Percentiles rank a stretch among this genome's conserved stretches.
These are phyloP conservation scores for Trypethelium eluteriae DNA, from an alignment of 495 filamentous ascomycete species.

Conservation along the genomic window DNA sequence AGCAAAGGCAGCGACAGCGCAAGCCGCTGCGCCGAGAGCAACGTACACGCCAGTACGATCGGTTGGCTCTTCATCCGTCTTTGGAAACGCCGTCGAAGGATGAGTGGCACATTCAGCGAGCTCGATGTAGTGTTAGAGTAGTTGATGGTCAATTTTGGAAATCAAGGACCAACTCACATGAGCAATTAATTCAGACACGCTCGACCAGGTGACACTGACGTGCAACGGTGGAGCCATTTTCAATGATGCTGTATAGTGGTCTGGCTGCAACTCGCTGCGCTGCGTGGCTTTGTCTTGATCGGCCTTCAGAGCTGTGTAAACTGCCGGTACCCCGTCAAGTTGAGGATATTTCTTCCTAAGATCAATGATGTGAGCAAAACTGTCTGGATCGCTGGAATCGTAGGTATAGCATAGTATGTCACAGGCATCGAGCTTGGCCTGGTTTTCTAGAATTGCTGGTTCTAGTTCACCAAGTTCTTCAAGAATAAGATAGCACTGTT, in stretches of 20 bases:
- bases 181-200: conserved; percentile 87
- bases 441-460: conserved; percentile 86
- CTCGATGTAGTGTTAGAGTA: conserved; percentile 24
- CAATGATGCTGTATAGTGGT: conserved; percentile 74
- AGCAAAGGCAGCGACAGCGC: conserved; percentile 70
- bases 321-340: conserved; percentile 75
- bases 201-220: conserved; percentile 86
- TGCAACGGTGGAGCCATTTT: conserved; percentile 83
- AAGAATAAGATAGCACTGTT: conserved; percentile 92
- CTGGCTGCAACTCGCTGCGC: conserved; percentile 80
- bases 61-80: conserved; percentile 69
- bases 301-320: conserved; percentile 89
- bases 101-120: conserved; percentile 86
- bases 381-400: conserved; percentile 91
- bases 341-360: conserved; percentile 68
- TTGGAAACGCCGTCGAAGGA: conserved; percentile 79
- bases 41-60: conserved; percentile 81
- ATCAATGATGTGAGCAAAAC: conserved; percentile 81
- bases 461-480: conserved; percentile 95
- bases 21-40: conserved; percentile 70
- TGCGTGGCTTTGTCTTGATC: conserved; percentile 92
- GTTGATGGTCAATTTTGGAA: conserved; percentile 22
- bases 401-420: conserved; percentile 94
- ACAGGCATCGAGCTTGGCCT: conserved; percentile 81
- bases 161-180: conserved; percentile 30